A percentile compares a stretch with the other conserved stretches of the same genome.
Conservation (phyloP, 2,329 filamentous ascomycete species). For the Diplodia seriata region DNA sequence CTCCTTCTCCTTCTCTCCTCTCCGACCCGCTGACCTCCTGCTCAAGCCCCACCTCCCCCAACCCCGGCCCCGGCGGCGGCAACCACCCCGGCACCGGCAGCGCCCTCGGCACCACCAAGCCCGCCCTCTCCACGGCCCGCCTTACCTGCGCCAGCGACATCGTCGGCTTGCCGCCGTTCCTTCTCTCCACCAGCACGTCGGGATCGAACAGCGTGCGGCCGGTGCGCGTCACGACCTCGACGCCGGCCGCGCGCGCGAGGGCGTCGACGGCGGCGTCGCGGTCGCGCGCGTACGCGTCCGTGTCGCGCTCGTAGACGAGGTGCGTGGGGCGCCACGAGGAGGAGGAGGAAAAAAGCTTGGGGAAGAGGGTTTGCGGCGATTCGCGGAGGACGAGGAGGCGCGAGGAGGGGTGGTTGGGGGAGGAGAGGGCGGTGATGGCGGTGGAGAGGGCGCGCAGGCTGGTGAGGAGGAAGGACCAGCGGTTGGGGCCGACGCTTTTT, state of each 20-base stretch:
- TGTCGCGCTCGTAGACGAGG: conserved; percentile 80
- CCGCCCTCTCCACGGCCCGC: conserved; percentile 59
- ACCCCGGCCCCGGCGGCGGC: conserved; percentile 66
- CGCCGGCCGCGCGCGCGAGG: conserved; percentile 69
- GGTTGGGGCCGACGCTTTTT: conserved; percentile 68
- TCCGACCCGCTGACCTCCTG: conserved; percentile 67
- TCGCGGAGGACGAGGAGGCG: conserved; percentile 76
- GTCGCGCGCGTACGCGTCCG: conserved; percentile 72
- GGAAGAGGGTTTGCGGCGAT: conserved; percentile 72
- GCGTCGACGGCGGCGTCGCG: conserved; percentile 66
- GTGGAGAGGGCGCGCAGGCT: conserved; percentile 74
- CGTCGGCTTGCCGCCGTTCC: conserved; percentile 70
- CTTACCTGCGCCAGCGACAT: conserved; percentile 76
- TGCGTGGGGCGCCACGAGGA: conserved; percentile 78
- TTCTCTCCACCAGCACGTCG: conserved; percentile 49
- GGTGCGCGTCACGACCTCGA: conserved; percentile 68
- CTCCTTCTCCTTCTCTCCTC: conserved; percentile 55
- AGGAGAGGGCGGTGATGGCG: conserved; percentile 74
- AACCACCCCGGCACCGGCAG: conserved; percentile 65
- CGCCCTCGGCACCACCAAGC: conserved; percentile 66
- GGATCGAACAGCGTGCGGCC: conserved; percentile 78
- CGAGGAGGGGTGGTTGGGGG: conserved; percentile 67
- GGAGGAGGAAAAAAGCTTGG: too few relatives aligned
- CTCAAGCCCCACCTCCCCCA: conserved; percentile 67
- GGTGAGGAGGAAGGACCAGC: conserved; percentile 79